A percentile compares a stretch with the other conserved stretches of the same genome.
Evolutionary conservation across 2,329 filamentous ascomycete genomes (phyloP).

Genomic region (Fusarium torulosum): DNA sequence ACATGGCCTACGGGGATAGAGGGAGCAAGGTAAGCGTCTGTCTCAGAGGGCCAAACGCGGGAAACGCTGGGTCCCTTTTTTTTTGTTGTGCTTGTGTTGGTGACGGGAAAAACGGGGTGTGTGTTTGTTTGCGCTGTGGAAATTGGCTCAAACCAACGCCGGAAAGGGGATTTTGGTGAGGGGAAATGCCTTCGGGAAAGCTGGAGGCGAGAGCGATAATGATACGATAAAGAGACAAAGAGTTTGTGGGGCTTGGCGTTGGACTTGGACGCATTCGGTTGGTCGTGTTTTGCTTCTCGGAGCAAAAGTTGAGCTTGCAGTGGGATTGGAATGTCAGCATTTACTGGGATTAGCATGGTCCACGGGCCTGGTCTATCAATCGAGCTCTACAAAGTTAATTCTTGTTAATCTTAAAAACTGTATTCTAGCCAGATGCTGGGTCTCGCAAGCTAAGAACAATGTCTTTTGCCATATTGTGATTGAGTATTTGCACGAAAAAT

Average conservation of each 20-base stretch:
- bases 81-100: neutral
- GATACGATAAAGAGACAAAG: neutral
- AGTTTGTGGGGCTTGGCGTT: neutral
- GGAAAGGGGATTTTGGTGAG: slow-evolving; percentile 1
- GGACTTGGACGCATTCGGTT: neutral
- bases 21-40: neutral
- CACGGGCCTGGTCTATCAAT: neutral
- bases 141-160: slow-evolving; percentile 6
- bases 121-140: neutral
- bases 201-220: neutral
- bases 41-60: neutral
- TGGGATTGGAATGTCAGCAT: neutral
- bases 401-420: neutral
- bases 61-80: neutral
- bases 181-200: neutral
- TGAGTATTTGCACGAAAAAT: no score
- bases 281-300: neutral
- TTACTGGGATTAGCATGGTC: neutral
- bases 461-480: no score
- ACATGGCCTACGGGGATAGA: slow-evolving; percentile 1
- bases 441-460: no score
- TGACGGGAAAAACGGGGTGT: neutral
- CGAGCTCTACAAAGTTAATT: neutral
- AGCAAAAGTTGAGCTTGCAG: no score
- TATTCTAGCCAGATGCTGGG: neutral